These are phyloP conservation scores for Trypanosomatidae sp. DNA, from an alignment of 208 protist species.

Conservation along the genomic window DNA sequence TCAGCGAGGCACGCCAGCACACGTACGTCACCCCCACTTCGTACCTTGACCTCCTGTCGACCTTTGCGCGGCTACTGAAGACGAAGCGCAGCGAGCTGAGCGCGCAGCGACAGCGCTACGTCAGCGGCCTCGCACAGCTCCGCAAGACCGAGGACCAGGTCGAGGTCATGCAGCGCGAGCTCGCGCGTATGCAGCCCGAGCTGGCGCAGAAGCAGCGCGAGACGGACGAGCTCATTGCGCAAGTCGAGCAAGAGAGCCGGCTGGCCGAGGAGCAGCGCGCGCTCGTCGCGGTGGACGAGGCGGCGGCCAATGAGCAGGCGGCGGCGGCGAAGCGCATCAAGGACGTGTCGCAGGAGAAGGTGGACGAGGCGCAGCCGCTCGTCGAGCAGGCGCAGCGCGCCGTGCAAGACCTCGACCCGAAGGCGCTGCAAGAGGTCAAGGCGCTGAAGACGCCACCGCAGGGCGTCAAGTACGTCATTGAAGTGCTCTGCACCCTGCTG, in stretches of 20 bases:
- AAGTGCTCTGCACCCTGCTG: conserved; percentile 85
- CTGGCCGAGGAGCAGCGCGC: conserved; percentile 74
- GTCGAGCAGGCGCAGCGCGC: conserved; percentile 90
- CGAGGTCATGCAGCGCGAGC: conserved; percentile 87
- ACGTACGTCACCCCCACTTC: conserved; percentile 94
- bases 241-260: conserved; percentile 82
- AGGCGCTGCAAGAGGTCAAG: conserved; percentile 92
- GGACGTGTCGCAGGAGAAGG: conserved; percentile 92
- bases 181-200: conserved; percentile 85
- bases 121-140: conserved; percentile 77
- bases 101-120: conserved; percentile 77
- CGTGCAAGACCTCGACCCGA: conserved; percentile 88
- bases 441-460: conserved; percentile 90
- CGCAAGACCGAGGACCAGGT: conserved; percentile 92
- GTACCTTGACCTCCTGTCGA: conserved; percentile 92
- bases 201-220: conserved; percentile 86
- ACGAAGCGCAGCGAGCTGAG: conserved; percentile 81
- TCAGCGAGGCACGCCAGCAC: conserved; percentile 80
- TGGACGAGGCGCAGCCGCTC: conserved; percentile 91
- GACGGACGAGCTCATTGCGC: conserved; percentile 73
- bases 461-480: conserved; percentile 92
- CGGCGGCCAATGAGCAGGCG: conserved; percentile 82
- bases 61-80: conserved; percentile 82
- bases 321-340: conserved; percentile 88
- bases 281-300: conserved; percentile 85